phyloP scores from a whole-genome alignment of 768 basidiomycete species.

The Termitomyces sp. region DNA sequence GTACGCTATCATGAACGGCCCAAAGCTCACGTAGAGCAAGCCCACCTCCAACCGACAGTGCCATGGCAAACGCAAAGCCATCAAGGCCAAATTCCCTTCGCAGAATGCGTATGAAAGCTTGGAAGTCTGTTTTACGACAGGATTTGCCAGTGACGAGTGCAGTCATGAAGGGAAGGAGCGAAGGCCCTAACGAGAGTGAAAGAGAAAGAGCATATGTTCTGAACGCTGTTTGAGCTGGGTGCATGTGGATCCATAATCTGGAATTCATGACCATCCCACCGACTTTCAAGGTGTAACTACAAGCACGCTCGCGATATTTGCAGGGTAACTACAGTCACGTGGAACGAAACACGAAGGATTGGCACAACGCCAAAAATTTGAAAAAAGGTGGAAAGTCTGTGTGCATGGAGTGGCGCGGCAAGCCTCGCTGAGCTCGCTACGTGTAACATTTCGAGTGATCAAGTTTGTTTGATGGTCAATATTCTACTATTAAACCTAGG shows the following conservation, averaged over 20 bases:
- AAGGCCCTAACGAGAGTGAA: slow-evolving; percentile 65
- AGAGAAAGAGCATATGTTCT: slow-evolving; percentile 68
- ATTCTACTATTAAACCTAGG: too few species aligned
- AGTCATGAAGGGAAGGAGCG: slow-evolving; percentile 51
- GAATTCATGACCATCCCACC: slow-evolving; percentile 10
- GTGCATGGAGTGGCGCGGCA: too few species aligned
- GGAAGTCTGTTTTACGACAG: slow-evolving; percentile 19
- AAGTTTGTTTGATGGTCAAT: too few species aligned
- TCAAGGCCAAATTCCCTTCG: slow-evolving; percentile 54
- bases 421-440: too few species aligned
- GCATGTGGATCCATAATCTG: slow-evolving; percentile 14
- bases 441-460: too few species aligned
- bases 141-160: slow-evolving; percentile 26
- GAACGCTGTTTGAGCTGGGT: slow-evolving; percentile 44
- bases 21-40: slow-evolving; percentile 48
- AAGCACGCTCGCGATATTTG: too few species aligned
- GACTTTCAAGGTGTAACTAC: too few species aligned
- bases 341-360: not conserved
- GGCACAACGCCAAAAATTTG: too few species aligned
- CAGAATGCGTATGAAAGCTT: slow-evolving; percentile 38
- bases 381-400: too few species aligned
- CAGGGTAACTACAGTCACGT: not conserved
- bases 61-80: slow-evolving; percentile 70
- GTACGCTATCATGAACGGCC: slow-evolving; percentile 17
- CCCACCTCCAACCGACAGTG: slow-evolving; percentile 64